phyloP scores from a whole-genome alignment of 345 rosid genomes.

The Leavenworthia alabamica region DNA sequence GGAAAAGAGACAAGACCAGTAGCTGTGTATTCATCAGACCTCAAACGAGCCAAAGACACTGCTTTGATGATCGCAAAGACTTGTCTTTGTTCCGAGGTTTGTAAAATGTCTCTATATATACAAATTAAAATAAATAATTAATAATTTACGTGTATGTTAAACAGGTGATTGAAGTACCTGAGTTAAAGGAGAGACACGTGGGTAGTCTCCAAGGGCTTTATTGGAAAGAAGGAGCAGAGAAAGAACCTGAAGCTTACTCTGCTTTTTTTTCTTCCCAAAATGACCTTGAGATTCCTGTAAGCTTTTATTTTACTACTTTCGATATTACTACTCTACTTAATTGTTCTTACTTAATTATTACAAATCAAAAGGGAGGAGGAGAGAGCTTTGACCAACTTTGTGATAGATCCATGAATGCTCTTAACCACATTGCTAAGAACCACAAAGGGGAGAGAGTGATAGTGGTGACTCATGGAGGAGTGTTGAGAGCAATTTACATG shows the following conservation, averaged over 20 bases:
- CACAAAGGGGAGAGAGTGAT: constrained; percentile 31
- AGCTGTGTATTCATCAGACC: constrained; percentile 32
- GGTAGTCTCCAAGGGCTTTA: constrained; percentile 31
- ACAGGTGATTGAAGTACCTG: constrained; percentile 30
- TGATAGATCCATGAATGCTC: constrained; percentile 33
- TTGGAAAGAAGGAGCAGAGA: constrained; percentile 32
- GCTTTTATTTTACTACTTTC: not conserved
- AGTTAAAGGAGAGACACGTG: constrained; percentile 32
- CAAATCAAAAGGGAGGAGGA: constrained; percentile 31
- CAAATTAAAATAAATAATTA: not conserved
- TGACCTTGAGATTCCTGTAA: constrained; percentile 32
- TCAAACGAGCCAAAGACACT: constrained; percentile 34
- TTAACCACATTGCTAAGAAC: constrained; percentile 28
- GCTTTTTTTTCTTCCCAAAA: constrained; percentile 33
- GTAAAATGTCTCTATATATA: not conserved
- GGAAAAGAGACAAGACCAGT: constrained; percentile 29
- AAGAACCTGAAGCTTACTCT: constrained; percentile 34
- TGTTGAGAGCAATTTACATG: constrained; percentile 31
- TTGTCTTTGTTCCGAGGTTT: constrained; percentile 23
- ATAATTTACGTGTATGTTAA: not conserved
- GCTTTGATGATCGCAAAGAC: constrained; percentile 27
- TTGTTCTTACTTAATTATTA: not conserved
- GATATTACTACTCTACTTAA: not conserved
- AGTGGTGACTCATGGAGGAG: constrained; percentile 39
- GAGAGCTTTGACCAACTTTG: constrained; percentile 36